phyloP scores from a whole-genome alignment of 768 basidiomycete genomes.

The Mrakia blollopis region DNA sequence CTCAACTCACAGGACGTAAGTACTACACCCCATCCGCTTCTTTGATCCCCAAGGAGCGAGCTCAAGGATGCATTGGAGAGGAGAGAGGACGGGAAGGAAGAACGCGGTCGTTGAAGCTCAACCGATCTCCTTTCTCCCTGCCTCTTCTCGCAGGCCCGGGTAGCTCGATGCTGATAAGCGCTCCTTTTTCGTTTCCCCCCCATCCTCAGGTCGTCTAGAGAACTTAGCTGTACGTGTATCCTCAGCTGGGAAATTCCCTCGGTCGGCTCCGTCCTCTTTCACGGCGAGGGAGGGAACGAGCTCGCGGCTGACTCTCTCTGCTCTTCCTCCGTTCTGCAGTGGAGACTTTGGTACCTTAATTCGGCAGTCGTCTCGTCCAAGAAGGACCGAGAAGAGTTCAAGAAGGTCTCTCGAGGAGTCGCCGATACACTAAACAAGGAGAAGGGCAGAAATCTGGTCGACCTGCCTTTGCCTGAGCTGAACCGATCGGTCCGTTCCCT shows the following conservation, averaged over 20 bases:
- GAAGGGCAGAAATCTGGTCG: neutral
- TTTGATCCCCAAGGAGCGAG: neutral
- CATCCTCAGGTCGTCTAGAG: neutral
- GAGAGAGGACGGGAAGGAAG: neutral
- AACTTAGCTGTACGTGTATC: neutral
- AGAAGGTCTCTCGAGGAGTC: constrained; percentile 14
- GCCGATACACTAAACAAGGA: neutral
- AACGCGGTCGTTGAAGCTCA: neutral
- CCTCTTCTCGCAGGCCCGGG: neutral
- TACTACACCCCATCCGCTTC: neutral
- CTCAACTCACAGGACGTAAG: neutral
- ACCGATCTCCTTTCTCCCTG: neutral
- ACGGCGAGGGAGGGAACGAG: too few species aligned
- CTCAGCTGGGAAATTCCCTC: neutral
- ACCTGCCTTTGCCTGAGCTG: neutral
- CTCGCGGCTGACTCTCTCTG: neutral
- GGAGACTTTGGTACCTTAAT: constrained; percentile 21
- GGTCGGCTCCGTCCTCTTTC: neutral
- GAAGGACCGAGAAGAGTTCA: constrained; percentile 14
- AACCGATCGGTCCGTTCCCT: neutral
- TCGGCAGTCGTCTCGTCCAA: neutral
- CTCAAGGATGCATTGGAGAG: neutral
- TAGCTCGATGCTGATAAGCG: neutral
- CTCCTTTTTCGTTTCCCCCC: neutral
- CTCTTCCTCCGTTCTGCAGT: neutral